Base-by-base conservation (phyloP, 768 basidiomycete species). In the Glaciozyma martinii region DNA sequence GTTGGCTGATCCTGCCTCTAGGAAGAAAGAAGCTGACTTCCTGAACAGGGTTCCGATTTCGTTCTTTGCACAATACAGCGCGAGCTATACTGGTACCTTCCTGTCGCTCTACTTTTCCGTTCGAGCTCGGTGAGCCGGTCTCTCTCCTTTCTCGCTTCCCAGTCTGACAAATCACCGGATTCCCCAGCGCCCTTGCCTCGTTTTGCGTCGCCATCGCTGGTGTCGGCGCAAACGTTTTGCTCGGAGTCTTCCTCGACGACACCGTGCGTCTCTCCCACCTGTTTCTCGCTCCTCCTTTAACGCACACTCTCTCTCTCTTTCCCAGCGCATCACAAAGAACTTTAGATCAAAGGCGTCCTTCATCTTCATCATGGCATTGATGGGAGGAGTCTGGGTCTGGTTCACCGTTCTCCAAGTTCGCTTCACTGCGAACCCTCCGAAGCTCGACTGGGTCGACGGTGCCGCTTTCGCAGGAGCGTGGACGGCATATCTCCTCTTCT, bases 311-410 rank as follows among this genome's bases (percentile, higher is more conserved):
- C n/a, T n/a, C n/a, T n/a, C n/a, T n/a, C n/a, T n/a, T n/a, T n/a
- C 27, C 6, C 9, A 44, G 27, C n/a, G 27, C 2, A n/a, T 67
- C 25, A 15, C 21, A 3, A 55, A 60, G 47, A 60, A 67, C 54
- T 6, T 37, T 7, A 55, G 60, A n/a, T 46, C 56, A 0, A 47
- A 56, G 8, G 43, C 25, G 0, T 42, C 56, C 0, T 67, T 37
- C 56, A 15, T 57, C 56, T 3, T n/a, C 27, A 44, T 61, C 7
- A 46, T 61, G 47, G 3, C 37, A 1, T 7, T 54, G 13, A 13
- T 60, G 5, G 62, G 56, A 19, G 59, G 59, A 18, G 25, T 47
- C 10, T 67, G 62, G 62, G 43, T 61, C 59, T 67, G 62, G 62
- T 54, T 53, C 56, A 67, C 56, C 0, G 47, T 67, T 7, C 44